These are phyloP conservation scores for Ganoderma lucidum DNA, from an alignment of 1,284 basidiomycete species.

Conservation along the genomic window DNA sequence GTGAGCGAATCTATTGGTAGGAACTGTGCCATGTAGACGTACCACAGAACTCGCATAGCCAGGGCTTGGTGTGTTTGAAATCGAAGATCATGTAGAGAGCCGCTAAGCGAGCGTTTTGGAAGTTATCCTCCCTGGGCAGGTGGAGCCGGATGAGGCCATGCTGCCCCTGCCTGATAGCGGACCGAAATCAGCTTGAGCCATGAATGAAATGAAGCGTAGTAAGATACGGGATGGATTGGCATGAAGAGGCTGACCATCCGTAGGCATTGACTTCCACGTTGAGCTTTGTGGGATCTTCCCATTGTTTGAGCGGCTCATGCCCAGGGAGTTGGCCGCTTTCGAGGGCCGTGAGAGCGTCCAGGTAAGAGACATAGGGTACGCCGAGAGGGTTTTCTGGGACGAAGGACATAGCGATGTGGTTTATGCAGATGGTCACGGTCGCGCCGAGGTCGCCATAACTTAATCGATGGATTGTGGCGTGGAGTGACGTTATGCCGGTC, in stretches of 20 bases:
- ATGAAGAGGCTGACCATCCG: slow-evolving; percentile 18
- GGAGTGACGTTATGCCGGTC: neutral
- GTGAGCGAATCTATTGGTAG: neutral
- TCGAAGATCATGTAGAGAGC: slow-evolving; percentile 18
- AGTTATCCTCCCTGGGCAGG: slow-evolving; percentile 22
- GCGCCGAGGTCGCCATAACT: neutral
- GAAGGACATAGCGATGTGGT: neutral
- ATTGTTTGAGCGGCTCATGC: slow-evolving; percentile 18
- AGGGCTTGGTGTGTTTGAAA: slow-evolving; percentile 25
- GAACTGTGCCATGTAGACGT: neutral
- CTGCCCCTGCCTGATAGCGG: slow-evolving; percentile 16
- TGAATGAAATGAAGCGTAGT: neutral
- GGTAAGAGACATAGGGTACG: neutral
- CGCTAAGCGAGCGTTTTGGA: slow-evolving; percentile 14
- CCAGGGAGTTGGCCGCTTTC: slow-evolving; percentile 19
- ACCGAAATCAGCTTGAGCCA: neutral
- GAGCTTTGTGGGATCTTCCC: slow-evolving; percentile 19
- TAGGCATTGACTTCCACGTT: slow-evolving; percentile 23
- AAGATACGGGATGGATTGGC: neutral
- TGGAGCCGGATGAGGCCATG: slow-evolving; percentile 19
- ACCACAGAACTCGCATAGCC: slow-evolving; percentile 27
- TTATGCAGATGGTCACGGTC: neutral
- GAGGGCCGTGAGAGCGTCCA: neutral
- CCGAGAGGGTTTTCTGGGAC: neutral
- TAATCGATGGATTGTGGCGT: neutral